Conservation (phyloP, 148 eudicot genomes). For the Chenopodium formosanum region DNA sequence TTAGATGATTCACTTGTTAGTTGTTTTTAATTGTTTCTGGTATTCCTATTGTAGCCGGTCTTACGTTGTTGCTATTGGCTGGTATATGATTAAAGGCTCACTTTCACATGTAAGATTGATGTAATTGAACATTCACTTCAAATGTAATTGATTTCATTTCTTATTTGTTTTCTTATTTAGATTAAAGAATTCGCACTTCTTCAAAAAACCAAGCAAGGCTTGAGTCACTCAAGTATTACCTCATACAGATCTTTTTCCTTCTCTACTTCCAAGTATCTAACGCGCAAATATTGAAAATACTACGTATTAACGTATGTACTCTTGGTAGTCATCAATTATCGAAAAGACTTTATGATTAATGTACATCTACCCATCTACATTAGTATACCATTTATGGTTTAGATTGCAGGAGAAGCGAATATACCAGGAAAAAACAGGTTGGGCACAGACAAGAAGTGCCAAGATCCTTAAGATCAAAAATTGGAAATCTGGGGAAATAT, state of each 20-base stretch:
- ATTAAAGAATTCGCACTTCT: no score
- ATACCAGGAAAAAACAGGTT: not conserved
- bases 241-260: no score
- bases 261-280: no score
- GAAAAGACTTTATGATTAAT: not conserved
- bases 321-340: not conserved
- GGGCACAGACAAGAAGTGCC: not conserved
- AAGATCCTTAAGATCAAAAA: not conserved
- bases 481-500: not conserved
- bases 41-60: constrained; percentile 18
- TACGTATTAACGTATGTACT: no score
- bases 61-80: constrained; percentile 11
- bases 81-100: not conserved
- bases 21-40: constrained; percentile 15
- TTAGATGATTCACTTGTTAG: constrained; percentile 17
- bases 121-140: constrained; percentile 24
- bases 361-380: no score
- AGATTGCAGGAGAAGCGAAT: not conserved
- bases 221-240: no score
- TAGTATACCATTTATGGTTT: not conserved
- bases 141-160: constrained; percentile 28
- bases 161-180: not conserved
- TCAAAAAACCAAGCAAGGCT: no score
- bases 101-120: constrained; percentile 29
- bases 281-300: no score